phyloP scores from a whole-genome alignment of 805 yeast species.

The Nakazawaea laoshanensis region DNA sequence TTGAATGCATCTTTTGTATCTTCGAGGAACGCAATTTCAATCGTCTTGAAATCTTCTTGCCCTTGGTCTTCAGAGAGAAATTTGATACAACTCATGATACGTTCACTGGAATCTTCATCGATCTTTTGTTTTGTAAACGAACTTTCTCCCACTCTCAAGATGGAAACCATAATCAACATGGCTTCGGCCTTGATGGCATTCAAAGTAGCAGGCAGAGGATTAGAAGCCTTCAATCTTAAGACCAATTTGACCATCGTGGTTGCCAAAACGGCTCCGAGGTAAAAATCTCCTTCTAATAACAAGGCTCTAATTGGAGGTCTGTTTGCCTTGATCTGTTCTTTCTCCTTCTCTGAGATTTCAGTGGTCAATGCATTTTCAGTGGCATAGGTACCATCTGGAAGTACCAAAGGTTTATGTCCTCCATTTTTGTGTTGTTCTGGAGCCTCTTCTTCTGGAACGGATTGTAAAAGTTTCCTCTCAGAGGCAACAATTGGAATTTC shows the following conservation, averaged over 20 bases:
- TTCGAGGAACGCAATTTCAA: constrained; percentile 69
- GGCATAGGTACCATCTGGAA: constrained; percentile 99
- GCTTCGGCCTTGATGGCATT: constrained; percentile 95
- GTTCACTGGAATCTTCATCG: constrained; percentile 95
- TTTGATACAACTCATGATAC: constrained; percentile 81
- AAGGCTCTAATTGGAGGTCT: constrained; percentile 72
- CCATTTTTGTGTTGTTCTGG: constrained; percentile 21
- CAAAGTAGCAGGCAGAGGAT: constrained; percentile 35
- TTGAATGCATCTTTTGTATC: constrained; percentile 84
- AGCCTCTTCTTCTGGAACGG: constrained; percentile 23
- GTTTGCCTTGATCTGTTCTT: constrained; percentile 21
- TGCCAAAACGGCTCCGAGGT: constrained; percentile 80
- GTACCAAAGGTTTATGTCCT: constrained; percentile 62
- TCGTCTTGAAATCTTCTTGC: constrained; percentile 27
- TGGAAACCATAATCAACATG: constrained; percentile 82
- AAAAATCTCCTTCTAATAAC: constrained; percentile 81
- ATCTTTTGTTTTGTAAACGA: constrained; percentile 61
- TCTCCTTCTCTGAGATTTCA: constrained; percentile 21
- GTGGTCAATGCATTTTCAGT: constrained; percentile 78
- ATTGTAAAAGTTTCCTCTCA: constrained; percentile 41
- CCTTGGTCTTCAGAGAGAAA: constrained; percentile 63
- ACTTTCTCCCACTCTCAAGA: constrained; percentile 81
- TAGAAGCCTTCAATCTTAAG: constrained; percentile 57
- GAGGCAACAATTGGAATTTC: constrained; percentile 83
- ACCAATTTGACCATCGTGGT: constrained; percentile 85